A percentile compares a stretch with the other conserved stretches of the same genome.
Evolutionary conservation across 768 basidiomycete genomes (phyloP).

Genomic region (Suillus paluster): DNA sequence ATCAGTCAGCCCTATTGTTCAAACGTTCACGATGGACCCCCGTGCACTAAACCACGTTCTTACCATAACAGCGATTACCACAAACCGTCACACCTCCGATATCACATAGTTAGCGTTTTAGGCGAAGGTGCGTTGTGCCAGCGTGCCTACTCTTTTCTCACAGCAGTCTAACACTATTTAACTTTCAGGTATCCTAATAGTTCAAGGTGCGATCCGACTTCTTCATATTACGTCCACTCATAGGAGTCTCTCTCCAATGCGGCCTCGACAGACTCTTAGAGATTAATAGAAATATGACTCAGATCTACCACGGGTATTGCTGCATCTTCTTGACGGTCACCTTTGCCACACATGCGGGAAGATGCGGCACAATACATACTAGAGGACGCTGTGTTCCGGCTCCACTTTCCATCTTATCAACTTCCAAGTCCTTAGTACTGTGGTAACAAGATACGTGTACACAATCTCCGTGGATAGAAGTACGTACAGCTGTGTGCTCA

Average conservation of each 20-base stretch:
- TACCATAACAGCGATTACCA: slow-evolving; percentile 56
- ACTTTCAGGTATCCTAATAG: slow-evolving; percentile 50
- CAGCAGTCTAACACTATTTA: neutral
- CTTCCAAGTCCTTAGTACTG: no score
- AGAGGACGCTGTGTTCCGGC: no score
- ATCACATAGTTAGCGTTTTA: slow-evolving; percentile 44
- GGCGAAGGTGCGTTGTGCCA: slow-evolving; percentile 38
- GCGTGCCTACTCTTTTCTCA: neutral
- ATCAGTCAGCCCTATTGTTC: slow-evolving; percentile 45
- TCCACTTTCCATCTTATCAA: no score
- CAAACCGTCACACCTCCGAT: slow-evolving; percentile 50
- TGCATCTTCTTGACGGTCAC: no score
- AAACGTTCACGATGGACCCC: slow-evolving; percentile 63
- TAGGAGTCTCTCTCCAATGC: neutral
- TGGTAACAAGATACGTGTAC: no score
- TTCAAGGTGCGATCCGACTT: slow-evolving; percentile 34
- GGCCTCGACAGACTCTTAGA: no score
- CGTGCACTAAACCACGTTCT: slow-evolving; percentile 69
- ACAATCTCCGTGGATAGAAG: no score
- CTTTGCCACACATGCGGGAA: no score
- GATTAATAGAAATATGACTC: no score
- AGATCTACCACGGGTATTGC: no score
- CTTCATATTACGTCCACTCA: neutral
- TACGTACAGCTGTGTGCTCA: no score
- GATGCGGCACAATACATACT: no score